phyloP scores from a whole-genome alignment of 1,284 basidiomycete genomes.

The Melampsora occidentalis region DNA sequence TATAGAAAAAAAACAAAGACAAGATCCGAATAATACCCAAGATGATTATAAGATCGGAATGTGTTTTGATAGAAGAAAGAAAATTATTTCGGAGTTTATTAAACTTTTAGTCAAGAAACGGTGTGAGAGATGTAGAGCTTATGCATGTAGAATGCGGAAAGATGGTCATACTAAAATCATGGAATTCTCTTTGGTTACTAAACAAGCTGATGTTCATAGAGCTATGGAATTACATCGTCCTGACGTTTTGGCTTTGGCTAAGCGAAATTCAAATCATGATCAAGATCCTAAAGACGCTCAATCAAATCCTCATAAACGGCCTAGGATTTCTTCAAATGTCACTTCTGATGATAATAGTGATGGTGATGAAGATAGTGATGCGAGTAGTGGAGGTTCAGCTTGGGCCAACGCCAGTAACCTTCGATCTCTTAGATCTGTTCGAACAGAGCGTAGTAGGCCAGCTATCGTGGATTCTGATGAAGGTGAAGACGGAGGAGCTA shows the following conservation, averaged over 20 bases:
- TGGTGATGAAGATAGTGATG: slow-evolving; percentile 51
- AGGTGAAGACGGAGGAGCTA: slow-evolving; percentile 46
- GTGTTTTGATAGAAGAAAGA: slow-evolving; percentile 83
- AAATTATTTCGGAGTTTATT: slow-evolving; percentile 77
- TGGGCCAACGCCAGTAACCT: slow-evolving; percentile 51
- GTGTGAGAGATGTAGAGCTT: slow-evolving; percentile 41
- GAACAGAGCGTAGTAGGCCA: slow-evolving; percentile 43
- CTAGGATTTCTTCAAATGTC: background rate
- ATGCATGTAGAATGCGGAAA: slow-evolving; percentile 63
- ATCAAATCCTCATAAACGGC: background rate
- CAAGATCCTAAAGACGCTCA: background rate
- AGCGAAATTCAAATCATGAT: background rate
- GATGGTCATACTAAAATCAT: slow-evolving; percentile 93
- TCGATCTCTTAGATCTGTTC: slow-evolving; percentile 18
- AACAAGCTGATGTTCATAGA: slow-evolving; percentile 70
- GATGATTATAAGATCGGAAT: slow-evolving; percentile 84
- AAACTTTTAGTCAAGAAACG: slow-evolving; percentile 61
- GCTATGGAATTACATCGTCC: slow-evolving; percentile 64
- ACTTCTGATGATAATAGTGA: slow-evolving; percentile 41
- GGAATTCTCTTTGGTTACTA: slow-evolving; percentile 79
- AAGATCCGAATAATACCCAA: slow-evolving; percentile 59
- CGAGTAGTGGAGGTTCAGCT: slow-evolving; percentile 43
- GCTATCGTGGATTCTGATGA: slow-evolving; percentile 46
- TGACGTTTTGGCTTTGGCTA: slow-evolving; percentile 16
- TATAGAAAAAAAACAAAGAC: slow-evolving; percentile 58